Evolutionary conservation across 2,329 filamentous ascomycete species (phyloP).

Genomic region (Penicillium sp.): DNA sequence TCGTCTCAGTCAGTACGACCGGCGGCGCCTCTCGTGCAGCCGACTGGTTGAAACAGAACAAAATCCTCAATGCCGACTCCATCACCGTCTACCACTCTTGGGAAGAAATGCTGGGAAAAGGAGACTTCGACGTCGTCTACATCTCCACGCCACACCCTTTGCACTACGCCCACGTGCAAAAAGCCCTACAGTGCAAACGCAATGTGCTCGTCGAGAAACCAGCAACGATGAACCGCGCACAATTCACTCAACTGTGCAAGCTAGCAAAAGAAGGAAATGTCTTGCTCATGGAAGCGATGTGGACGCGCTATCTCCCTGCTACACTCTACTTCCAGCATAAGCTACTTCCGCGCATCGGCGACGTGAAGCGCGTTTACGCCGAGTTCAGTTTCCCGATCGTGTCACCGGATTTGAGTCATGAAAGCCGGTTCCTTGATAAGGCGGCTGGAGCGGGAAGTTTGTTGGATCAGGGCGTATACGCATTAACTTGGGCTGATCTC

Average conservation of each 20-base stretch:
- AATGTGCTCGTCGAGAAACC: constrained; percentile 31
- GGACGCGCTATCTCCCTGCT: constrained; percentile 29
- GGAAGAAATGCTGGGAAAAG: constrained; percentile 26
- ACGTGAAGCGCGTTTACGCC: constrained; percentile 44
- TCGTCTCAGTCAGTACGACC: constrained; percentile 26
- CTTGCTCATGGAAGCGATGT: constrained; percentile 32
- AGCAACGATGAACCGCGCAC: constrained; percentile 26
- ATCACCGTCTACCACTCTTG: constrained; percentile 23
- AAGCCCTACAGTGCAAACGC: constrained; percentile 20
- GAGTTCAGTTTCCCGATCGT: constrained; percentile 29
- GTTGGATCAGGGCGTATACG: constrained; percentile 76
- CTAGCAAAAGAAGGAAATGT: constrained; percentile 16
- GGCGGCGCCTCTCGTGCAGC: constrained; percentile 15
- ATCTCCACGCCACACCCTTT: constrained; percentile 30
- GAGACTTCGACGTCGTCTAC: constrained; percentile 31
- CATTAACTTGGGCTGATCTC: constrained; percentile 67
- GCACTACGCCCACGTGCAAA: constrained; percentile 25
- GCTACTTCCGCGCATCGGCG: constrained; percentile 57
- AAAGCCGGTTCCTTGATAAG: constrained; percentile 70
- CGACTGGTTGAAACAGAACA: constrained; percentile 23
- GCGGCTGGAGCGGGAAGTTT: constrained; percentile 74
- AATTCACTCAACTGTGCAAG: constrained; percentile 12
- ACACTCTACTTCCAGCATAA: constrained; percentile 38
- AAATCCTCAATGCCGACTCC: constrained; percentile 18
- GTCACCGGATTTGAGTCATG: constrained; percentile 18